Base-by-base conservation (phyloP, 768 basidiomycete genomes). In the Auricularia heimuer region DNA sequence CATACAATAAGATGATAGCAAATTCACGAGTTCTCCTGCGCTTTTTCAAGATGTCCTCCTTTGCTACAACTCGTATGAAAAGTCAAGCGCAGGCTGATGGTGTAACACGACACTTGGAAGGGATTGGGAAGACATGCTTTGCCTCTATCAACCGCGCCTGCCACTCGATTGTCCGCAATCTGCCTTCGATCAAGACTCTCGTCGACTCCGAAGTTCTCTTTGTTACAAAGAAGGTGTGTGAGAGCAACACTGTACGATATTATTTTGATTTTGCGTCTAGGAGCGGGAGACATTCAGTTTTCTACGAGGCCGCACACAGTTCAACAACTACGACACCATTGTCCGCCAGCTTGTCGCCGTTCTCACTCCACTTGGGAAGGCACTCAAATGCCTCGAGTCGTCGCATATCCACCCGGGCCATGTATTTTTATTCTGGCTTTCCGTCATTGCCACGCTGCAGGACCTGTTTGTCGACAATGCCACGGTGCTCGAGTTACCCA, bases 391-490 rank as follows among this genome's bases (percentile, higher is more conserved):
- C 63, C 69, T 78, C 0, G 76, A 78, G 64, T 74, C 75, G 0
- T 63, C 68, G 8, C 44, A 68, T 3, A 54, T 71, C 0, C 75
- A 65, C 4, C 67, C 71, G 0, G 76, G 71, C 8, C 72, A 77
- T 67, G 72, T 77, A 10, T 77, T 73, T 63, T 65, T 74, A 2
- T 77, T 76, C 61, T 77, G 75, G 75, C 71, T 78, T 8, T 77
- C 75, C 1, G 63, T 75, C 12, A 36, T 75, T 3, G 70, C 72
- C 1, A 36, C 67, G 3, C 54, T 75, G 24, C 67, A 69, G 34
- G 56, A 71, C 3, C 64, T 71, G 42, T n/a, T n/a, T 0, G 47
- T 12, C 11, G 8, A 10, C 18, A 51, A 51, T 18, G 16, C 4
- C 11, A 18, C 8, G 11, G 21, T 4, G 6, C 47, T 51, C 4